These are phyloP conservation scores for Agaricus blazei DNA, from an alignment of 768 basidiomycete genomes.

Conservation along the genomic window DNA sequence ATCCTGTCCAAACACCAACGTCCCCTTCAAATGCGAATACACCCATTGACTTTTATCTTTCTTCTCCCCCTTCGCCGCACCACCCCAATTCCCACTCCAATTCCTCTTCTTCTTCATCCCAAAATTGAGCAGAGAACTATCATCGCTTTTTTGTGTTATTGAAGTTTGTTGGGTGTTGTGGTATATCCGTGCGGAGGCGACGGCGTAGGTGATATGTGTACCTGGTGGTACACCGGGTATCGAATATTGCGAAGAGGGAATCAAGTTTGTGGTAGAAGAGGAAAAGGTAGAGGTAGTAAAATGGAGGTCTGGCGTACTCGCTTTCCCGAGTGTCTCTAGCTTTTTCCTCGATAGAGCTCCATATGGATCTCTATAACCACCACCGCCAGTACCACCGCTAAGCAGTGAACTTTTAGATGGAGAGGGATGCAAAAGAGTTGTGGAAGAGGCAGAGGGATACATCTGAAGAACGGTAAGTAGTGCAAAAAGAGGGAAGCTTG, in stretches of 20 bases:
- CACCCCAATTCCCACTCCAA: neutral
- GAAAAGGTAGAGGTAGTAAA: neutral
- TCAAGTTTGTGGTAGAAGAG: too few relatives aligned
- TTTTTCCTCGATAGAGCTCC: neutral
- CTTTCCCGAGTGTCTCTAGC: neutral
- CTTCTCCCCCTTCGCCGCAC: constrained; percentile 18
- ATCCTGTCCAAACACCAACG: constrained; percentile 49
- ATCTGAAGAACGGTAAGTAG: neutral
- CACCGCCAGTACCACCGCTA: neutral
- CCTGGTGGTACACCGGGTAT: constrained; percentile 3
- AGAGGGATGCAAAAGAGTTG: neutral
- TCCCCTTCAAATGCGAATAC: constrained; percentile 55
- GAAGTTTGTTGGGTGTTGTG: constrained; percentile 16
- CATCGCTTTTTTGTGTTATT: neutral
- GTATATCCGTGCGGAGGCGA: constrained; percentile 13
- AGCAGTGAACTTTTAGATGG: neutral
- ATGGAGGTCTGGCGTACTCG: neutral
- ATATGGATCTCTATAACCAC: neutral
- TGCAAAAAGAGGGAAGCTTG: too few relatives aligned
- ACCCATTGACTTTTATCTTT: constrained; percentile 42
- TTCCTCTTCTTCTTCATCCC: neutral
- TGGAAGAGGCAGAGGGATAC: neutral
- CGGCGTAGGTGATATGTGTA: constrained; percentile 7
- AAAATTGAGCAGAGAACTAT: neutral
- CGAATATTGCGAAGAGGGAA: neutral